Percentiles rank a stretch among this genome's conserved stretches.
These are phyloP conservation scores for Drechslerella stenobrocha DNA, from an alignment of 2,329 filamentous ascomycete species.

Conservation along the genomic window DNA sequence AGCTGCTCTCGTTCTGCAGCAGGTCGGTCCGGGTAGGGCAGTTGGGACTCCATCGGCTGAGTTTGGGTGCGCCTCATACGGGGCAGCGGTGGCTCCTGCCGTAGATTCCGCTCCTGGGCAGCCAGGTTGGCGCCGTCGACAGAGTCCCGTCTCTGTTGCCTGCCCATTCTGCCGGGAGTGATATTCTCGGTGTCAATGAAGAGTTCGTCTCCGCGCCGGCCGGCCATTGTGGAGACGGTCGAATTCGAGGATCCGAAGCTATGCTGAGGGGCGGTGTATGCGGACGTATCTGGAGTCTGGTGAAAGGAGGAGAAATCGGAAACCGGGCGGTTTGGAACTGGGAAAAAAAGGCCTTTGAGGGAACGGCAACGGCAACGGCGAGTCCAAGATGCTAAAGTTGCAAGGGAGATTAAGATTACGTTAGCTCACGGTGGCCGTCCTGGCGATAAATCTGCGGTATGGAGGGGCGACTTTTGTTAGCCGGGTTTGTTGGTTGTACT, in stretches of 20 bases:
- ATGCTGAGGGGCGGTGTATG: slow-evolving; percentile 8
- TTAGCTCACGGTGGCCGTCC: slow-evolving; percentile 18
- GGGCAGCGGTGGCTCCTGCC: slow-evolving; percentile 50
- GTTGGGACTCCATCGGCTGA: slow-evolving; percentile 45
- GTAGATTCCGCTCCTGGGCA: slow-evolving; percentile 45
- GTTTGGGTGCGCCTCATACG: slow-evolving; percentile 48
- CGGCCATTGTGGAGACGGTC: slow-evolving; percentile 48
- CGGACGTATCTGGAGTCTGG: slow-evolving; percentile 10
- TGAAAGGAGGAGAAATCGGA: slow-evolving; percentile 19
- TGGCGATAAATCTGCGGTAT: slow-evolving; percentile 27
- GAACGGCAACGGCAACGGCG: slow-evolving; percentile 19
- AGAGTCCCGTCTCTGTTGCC: slow-evolving; percentile 31
- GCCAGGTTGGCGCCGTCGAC: slow-evolving; percentile 45
- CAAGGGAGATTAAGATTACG: slow-evolving; percentile 14
- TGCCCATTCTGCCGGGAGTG: slow-evolving; percentile 38
- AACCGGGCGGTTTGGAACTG: slow-evolving; percentile 28
- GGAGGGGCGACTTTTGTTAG: slow-evolving; percentile 40
- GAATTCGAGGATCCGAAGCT: slow-evolving; percentile 8
- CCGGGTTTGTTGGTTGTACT: slow-evolving; percentile 37
- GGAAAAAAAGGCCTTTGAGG: slow-evolving; percentile 19
- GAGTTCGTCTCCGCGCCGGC: slow-evolving; percentile 48
- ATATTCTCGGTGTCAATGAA: slow-evolving; percentile 45
- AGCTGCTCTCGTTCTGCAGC: slow-evolving; percentile 50
- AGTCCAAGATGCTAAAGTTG: slow-evolving; percentile 38
- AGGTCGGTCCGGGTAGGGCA: slow-evolving; percentile 52